phyloP scores from a whole-genome alignment of 345 rosid species.

The Eucalyptus camaldulensis region DNA sequence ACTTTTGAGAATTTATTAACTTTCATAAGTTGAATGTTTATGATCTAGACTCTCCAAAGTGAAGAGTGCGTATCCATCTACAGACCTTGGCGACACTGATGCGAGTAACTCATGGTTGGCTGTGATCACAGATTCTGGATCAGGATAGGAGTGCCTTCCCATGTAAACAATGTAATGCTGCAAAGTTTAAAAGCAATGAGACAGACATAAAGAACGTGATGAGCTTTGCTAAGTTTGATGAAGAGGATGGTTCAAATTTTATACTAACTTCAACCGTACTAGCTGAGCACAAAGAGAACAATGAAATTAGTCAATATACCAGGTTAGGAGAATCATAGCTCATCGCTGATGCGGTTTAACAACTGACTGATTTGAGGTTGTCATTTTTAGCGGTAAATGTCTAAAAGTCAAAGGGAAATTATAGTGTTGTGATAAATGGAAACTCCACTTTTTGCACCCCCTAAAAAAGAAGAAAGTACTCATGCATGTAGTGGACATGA shows the following conservation, averaged over 20 bases:
- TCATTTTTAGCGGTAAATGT: neutral
- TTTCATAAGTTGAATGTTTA: neutral
- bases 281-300: neutral
- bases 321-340: neutral
- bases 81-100: conserved; percentile 26
- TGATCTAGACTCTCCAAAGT: neutral
- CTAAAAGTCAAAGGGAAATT: neutral
- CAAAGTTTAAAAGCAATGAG: neutral
- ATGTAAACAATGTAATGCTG: conserved; percentile 43
- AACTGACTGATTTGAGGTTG: neutral
- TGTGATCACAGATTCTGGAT: conserved; percentile 21
- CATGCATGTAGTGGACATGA: neutral
- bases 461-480: neutral
- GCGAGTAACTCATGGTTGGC: conserved; percentile 26
- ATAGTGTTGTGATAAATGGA: neutral
- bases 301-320: neutral
- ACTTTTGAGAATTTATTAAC: neutral
- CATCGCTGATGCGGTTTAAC: neutral
- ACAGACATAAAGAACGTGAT: neutral
- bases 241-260: neutral
- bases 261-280: neutral
- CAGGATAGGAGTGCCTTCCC: conserved; percentile 35
- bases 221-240: neutral
- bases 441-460: neutral
- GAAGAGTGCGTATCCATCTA: neutral